Evolutionary conservation across 2,329 filamentous ascomycete species (phyloP).

Genomic region (Xylariaceae sp.): DNA sequence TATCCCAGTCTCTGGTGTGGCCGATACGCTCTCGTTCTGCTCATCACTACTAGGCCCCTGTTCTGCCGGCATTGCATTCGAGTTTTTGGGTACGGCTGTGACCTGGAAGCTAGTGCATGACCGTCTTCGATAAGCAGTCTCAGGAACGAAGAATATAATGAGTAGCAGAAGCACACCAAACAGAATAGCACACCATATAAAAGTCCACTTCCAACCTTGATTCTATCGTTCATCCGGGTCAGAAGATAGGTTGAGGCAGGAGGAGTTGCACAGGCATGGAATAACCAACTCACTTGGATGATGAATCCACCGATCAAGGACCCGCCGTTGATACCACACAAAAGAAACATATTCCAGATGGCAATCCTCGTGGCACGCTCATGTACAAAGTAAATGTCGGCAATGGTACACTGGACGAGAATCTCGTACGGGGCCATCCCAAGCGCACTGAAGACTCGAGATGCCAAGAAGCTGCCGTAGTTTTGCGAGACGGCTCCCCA

Average conservation of each 20-base stretch:
- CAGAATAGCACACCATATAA: constrained; percentile 44
- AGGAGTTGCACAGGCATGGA: neutral
- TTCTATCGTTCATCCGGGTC: constrained; percentile 16
- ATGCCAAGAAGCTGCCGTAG: constrained; percentile 43
- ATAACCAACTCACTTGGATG: constrained; percentile 28
- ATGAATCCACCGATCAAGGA: constrained; percentile 39
- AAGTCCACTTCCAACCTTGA: constrained; percentile 41
- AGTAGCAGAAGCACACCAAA: constrained; percentile 40
- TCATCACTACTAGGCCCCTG: constrained; percentile 12
- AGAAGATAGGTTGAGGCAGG: constrained; percentile 6
- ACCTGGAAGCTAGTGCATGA: constrained; percentile 21
- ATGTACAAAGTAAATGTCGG: constrained; percentile 43
- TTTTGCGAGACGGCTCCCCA: constrained; percentile 42
- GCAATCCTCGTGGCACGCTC: constrained; percentile 41
- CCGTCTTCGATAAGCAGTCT: constrained; percentile 43
- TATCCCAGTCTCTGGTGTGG: constrained; percentile 23
- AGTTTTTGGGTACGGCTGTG: constrained; percentile 9
- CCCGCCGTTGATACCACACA: constrained; percentile 38
- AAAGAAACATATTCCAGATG: constrained; percentile 38
- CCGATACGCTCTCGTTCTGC: constrained; percentile 15
- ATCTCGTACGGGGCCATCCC: constrained; percentile 49
- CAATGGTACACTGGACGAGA: constrained; percentile 47
- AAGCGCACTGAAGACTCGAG: constrained; percentile 42
- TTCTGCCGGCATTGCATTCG: constrained; percentile 23
- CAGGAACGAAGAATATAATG: constrained; percentile 45